Base-by-base conservation (phyloP, 2,329 filamentous ascomycete species). In the Penicillium sumatraense region DNA sequence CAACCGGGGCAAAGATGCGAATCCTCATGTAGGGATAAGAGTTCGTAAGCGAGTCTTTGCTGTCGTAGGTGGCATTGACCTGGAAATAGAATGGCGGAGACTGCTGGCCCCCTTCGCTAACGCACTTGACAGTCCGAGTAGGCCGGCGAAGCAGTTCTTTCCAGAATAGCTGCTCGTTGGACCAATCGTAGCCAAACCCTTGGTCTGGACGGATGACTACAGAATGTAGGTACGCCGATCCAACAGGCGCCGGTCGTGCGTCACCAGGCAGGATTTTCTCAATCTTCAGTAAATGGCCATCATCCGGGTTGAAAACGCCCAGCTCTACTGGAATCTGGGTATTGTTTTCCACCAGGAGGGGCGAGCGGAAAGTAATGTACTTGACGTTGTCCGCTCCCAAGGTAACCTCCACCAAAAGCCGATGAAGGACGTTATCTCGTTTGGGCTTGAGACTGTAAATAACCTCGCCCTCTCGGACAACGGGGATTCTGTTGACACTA, bases 161-260 rank as follows among this genome's bases (percentile, higher is more conserved):
- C 95, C 95, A 99, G 82, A 91, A 95, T 9, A 99, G 76, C 36
- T 87, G 86, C 69, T 98, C 92, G 45, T 86, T 88, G 3, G 92
- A 96, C 95, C 95, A 99, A 55, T 90, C 86, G 71, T 97, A 99
- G 1, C 95, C 95, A 68, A 99, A 99, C 3, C 95, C 95, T 66
- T 95, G 91, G 70, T 98, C 95, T 1, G 95, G 95, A 29, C 95
- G 86, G 40, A 99, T 81, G 8, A 99, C 83, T 7, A 96, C 80
- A 1, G 89, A 91, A 76, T 98, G 96, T 76, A 96, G 84, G 70
- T 88, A 98, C 0, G 90, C 92, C 1, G 93, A 92, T 13, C 95
- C 96, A 6, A 99, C 92, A 0, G 95, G 95, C 10, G 92, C 91
- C 8, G 95, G 93, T 16, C 92, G 85, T 49, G 88, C 88, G 71